These are phyloP conservation scores for Calycina herbarum DNA, from an alignment of 2,329 filamentous ascomycete genomes.

Conservation along the genomic window DNA sequence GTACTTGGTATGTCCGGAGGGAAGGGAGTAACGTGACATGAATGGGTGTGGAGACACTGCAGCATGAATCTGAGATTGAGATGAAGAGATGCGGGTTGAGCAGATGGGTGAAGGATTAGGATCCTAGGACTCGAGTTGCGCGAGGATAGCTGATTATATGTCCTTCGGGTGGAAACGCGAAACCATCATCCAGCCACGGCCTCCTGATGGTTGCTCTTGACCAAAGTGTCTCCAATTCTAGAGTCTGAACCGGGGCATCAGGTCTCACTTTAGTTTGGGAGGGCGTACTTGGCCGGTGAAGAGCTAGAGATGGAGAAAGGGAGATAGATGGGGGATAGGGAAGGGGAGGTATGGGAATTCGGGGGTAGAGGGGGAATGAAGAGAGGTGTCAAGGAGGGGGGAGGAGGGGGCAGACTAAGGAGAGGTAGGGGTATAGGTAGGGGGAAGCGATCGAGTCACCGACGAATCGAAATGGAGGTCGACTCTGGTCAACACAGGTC, in stretches of 20 bases:
- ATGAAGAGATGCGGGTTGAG: constrained; percentile 17
- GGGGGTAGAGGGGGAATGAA: not conserved
- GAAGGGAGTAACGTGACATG: constrained; percentile 23
- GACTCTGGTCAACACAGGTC: constrained; percentile 1
- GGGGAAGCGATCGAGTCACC: constrained; percentile 16
- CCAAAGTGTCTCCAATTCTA: constrained; percentile 22
- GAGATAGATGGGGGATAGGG: constrained; percentile 9
- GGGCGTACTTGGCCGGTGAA: constrained; percentile 2
- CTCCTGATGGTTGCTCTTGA: constrained; percentile 33
- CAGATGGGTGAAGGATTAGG: constrained; percentile 19
- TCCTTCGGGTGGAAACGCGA: constrained; percentile 19
- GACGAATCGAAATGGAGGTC: constrained; percentile 11
- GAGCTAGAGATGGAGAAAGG: constrained; percentile 4
- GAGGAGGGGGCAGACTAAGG: not conserved
- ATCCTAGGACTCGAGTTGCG: constrained; percentile 21
- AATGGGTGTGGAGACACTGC: constrained; percentile 25
- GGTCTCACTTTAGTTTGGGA: constrained; percentile 26
- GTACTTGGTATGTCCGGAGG: constrained; percentile 1
- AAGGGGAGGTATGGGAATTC: constrained; percentile 6
- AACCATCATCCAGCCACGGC: constrained; percentile 22
- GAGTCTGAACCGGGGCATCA: constrained; percentile 20
- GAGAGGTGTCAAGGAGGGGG: not conserved
- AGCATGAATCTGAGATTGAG: constrained; percentile 20
- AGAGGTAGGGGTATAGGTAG: constrained; percentile 6
- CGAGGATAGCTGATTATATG: constrained; percentile 26